phyloP scores from a whole-genome alignment of 2,329 filamentous ascomycete species.

The Phialophora verrucosa region DNA sequence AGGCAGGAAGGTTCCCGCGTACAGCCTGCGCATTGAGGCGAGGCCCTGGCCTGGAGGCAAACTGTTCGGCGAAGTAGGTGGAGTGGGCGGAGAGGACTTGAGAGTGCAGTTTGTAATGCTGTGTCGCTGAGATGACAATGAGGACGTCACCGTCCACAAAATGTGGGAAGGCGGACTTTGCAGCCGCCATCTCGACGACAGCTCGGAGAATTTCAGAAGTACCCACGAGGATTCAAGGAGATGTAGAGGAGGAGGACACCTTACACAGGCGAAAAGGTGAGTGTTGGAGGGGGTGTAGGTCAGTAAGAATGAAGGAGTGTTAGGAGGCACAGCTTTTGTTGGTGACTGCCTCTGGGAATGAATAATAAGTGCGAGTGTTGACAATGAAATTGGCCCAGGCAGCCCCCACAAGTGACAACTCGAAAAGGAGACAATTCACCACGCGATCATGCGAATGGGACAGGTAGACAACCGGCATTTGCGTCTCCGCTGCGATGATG shows the following conservation, averaged over 20 bases:
- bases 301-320: conserved; percentile 1
- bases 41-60: conserved; percentile 39
- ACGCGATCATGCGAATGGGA: background rate
- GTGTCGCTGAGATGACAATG: conserved; percentile 45
- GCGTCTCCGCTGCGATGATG: background rate
- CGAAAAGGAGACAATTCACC: background rate
- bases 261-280: background rate
- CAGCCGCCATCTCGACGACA: conserved; percentile 34
- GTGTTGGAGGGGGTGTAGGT: background rate
- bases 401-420: background rate
- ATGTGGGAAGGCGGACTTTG: conserved; percentile 43
- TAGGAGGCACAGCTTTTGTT: background rate
- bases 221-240: background rate
- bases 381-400: background rate
- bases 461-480: background rate
- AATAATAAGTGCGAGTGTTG: background rate
- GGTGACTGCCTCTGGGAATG: background rate
- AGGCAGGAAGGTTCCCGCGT: conserved; percentile 39
- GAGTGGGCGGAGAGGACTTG: conserved; percentile 39
- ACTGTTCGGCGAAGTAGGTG: conserved; percentile 35
- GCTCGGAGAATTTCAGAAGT: background rate
- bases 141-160: conserved; percentile 50
- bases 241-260: conserved; percentile 7
- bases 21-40: conserved; percentile 42
- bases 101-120: conserved; percentile 50